phyloP scores from a whole-genome alignment of 139 green algal species.

The Chlorella vulgaris region DNA sequence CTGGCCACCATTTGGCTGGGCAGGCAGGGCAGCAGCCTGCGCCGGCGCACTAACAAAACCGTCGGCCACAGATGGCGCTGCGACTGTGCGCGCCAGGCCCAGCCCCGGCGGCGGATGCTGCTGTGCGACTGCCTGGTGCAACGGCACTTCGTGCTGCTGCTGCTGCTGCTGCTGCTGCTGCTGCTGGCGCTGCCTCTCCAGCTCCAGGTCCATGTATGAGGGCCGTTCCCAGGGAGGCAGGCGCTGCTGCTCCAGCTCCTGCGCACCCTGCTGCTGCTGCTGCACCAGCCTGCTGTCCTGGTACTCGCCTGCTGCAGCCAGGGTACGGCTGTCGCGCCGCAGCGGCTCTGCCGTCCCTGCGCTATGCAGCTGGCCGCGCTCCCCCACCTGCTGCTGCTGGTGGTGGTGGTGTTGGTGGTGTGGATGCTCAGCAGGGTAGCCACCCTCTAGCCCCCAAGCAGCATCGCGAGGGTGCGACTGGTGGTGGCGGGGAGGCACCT shows the following conservation, averaged over 20 bases:
- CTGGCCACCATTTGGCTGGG: not conserved
- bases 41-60: not conserved
- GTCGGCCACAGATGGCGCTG: not conserved
- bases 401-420: not conserved
- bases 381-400: not conserved
- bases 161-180: slow-evolving; percentile 14
- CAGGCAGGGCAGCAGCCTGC: slow-evolving; percentile 2
- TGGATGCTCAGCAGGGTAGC: not conserved
- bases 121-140: not conserved
- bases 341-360: too few relatives aligned
- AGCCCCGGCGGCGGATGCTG: not conserved
- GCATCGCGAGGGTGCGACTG: not conserved
- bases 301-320: not conserved
- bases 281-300: not conserved
- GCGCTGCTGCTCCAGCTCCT: not conserved
- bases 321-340: not conserved
- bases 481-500: not conserved
- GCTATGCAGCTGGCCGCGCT: not conserved
- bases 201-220: slow-evolving; percentile 31
- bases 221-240: slow-evolving; percentile 24
- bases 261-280: not conserved
- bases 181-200: slow-evolving; percentile 18
- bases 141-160: too few relatives aligned
- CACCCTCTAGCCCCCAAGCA: not conserved
- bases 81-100: too few relatives aligned